Base-by-base conservation (phyloP, 2,329 filamentous ascomycete species). In the Lasiodiplodia sp. region DNA sequence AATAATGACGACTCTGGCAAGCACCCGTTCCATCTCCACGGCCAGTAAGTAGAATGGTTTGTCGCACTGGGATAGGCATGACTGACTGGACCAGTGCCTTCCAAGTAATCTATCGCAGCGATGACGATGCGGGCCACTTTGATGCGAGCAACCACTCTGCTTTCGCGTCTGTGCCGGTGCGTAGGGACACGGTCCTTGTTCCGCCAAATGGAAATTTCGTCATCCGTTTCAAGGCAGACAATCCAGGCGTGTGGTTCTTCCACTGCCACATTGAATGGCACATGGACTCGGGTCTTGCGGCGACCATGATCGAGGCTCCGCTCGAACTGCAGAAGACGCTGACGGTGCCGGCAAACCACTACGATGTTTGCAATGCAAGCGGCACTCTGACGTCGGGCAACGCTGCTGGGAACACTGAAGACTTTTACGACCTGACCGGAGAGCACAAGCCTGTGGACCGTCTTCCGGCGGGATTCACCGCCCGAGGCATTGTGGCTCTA, bases 11-110 rank as follows among this genome's bases (percentile, higher is more conserved):
- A 94, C 73, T 85, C 69, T 82, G 84, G 92, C 51, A 89, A 88
- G 10, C 91, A 94, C 73, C 93, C 89, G 0, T 90, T 91, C 81
- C 89, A 92, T 78, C 80, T 96, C 1, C 94, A 96, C 81, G 75
- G 79, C 69, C 79, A 80, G 51, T 53, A 53, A 25, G 51, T 14
- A 47, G 44, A 5, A 16, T 1, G 2, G 5, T 14, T 47, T 14
- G n/a, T 28, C 23, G 1, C 14, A n/a, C 21, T 8, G 3, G 0
- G 8, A 3, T 1, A n/a, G 4, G 4, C 21, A n/a, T 14, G 4
- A 25, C 49, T 21, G 10, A 8, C n/a, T 18, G 1, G 16, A 18
- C 40, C 18, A 70, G 72, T 71, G 72, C 70, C 28, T 80, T 80
- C 73, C 79, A 80, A 70, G 69, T 79, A 38, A 73, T 79, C 78